phyloP scores from a whole-genome alignment of 2,329 filamentous ascomycete species.

The Venturia oleaginea region DNA sequence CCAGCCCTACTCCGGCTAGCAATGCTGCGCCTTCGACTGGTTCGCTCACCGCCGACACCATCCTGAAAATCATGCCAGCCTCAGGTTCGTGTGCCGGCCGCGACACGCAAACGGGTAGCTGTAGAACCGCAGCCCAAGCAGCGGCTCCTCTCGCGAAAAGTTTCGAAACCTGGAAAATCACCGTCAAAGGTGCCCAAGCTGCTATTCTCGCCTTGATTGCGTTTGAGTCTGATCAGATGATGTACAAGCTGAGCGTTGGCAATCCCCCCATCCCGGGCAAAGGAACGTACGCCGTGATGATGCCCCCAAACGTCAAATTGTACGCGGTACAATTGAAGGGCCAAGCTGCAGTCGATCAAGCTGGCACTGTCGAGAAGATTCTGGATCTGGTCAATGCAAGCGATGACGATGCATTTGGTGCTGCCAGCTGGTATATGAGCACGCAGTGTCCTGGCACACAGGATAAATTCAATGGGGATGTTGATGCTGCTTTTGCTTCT shows the following conservation, averaged over 20 bases:
- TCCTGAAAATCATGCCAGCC: constrained; percentile 5
- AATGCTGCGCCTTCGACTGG: not conserved
- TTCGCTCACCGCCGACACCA: constrained; percentile 7
- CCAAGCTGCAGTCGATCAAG: constrained; percentile 22
- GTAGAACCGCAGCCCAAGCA: constrained; percentile 55
- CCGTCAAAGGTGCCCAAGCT: constrained; percentile 51
- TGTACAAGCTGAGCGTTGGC: constrained; percentile 60
- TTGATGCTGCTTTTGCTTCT: constrained; percentile 39
- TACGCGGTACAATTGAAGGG: constrained; percentile 44
- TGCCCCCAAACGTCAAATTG: constrained; percentile 42
- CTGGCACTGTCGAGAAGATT: constrained; percentile 31
- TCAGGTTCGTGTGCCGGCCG: constrained; percentile 14
- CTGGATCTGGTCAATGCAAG: constrained; percentile 40
- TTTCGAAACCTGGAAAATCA: constrained; percentile 50
- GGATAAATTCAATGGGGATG: constrained; percentile 21
- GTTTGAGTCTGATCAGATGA: constrained; percentile 61
- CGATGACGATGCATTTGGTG: constrained; percentile 46
- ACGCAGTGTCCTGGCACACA: constrained; percentile 38
- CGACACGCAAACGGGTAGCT: constrained; percentile 43
- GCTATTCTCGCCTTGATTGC: constrained; percentile 62
- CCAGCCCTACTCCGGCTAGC: not conserved
- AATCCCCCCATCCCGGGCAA: constrained; percentile 51
- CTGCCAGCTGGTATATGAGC: constrained; percentile 52
- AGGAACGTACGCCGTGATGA: constrained; percentile 63
- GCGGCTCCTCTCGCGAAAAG: constrained; percentile 47